Percentiles rank a stretch among this genome's conserved stretches.
Evolutionary conservation across 345 rosid species (phyloP).

Genomic region (Eucalyptus marginata): DNA sequence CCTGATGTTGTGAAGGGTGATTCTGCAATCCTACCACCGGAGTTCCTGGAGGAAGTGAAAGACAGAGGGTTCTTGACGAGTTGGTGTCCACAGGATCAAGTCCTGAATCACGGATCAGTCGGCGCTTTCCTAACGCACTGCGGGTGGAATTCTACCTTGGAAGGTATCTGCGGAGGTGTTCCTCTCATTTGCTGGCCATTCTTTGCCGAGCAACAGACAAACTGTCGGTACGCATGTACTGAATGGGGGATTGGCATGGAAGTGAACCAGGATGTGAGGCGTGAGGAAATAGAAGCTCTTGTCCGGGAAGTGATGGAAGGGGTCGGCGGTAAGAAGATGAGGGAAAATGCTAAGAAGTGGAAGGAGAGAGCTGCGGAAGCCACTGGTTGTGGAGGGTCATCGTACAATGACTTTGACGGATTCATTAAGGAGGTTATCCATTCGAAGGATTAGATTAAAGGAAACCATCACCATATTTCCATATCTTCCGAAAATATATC

Average conservation of each 20-base stretch:
- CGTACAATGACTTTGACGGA: background rate
- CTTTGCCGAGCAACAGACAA: constrained; percentile 15
- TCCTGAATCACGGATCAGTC: constrained; percentile 11
- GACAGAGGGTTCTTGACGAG: constrained; percentile 9
- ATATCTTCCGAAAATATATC: background rate
- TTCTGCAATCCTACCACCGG: constrained; percentile 1
- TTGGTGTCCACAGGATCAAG: constrained; percentile 16
- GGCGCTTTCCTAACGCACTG: constrained; percentile 20
- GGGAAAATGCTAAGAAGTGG: background rate
- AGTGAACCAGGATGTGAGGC: background rate
- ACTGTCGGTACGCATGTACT: constrained; percentile 1
- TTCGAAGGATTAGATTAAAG: background rate
- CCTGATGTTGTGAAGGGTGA: constrained; percentile 10
- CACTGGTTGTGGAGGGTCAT: background rate
- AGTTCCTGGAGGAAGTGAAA: background rate
- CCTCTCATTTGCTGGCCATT: constrained; percentile 22
- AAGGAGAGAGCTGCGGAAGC: background rate
- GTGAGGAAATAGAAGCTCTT: background rate
- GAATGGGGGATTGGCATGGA: constrained; percentile 17
- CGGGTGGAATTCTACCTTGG: constrained; percentile 21
- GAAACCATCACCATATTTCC: background rate
- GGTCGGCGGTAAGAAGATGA: background rate
- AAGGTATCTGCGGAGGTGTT: constrained; percentile 3
- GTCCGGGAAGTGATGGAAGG: background rate
- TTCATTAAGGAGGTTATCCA: background rate